These are phyloP conservation scores for Colletotrichum tropicicola DNA, from an alignment of 2,329 filamentous ascomycete genomes.

Conservation along the genomic window DNA sequence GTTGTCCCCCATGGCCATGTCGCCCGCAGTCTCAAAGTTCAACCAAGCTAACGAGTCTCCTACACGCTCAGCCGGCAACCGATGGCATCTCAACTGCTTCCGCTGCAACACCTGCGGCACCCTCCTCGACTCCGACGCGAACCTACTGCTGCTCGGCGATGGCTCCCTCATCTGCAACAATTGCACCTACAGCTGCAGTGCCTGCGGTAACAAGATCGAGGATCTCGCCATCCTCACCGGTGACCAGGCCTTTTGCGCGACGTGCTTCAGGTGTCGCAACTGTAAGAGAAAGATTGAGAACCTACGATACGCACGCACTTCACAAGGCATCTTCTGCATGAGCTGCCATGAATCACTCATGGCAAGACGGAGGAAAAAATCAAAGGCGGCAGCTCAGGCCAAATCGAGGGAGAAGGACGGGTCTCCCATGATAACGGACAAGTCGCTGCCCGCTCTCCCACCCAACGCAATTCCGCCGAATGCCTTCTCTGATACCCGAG, in stretches of 20 bases:
- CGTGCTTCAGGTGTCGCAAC: conserved; percentile 96
- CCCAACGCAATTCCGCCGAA: conserved; percentile 74
- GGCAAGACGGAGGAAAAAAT: conserved; percentile 89
- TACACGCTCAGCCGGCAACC: conserved; percentile 75
- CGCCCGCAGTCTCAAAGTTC: conserved; percentile 31
- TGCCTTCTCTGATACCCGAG: conserved; percentile 68
- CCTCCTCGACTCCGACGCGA: conserved; percentile 96
- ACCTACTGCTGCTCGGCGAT: conserved; percentile 95
- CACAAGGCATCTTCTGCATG: conserved; percentile 99
- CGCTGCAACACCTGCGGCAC: conserved; percentile 96
- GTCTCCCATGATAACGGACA: conserved; percentile 80
- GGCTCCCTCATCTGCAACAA: conserved; percentile 99
- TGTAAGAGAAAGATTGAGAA: conserved; percentile 99
- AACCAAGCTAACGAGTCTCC: conserved; percentile 36
- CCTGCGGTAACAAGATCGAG: conserved; percentile 97
- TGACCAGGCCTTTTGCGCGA: conserved; percentile 97
- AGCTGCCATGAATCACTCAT: conserved; percentile 97
- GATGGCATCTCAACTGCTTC: conserved; percentile 99
- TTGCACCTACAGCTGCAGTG: conserved; percentile 98
- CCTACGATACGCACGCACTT: conserved; percentile 94
- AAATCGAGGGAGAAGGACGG: conserved; percentile 71
- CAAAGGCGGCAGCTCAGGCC: conserved; percentile 71
- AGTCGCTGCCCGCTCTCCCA: conserved; percentile 90
- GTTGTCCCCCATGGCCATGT: conserved; percentile 21
- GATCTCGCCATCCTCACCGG: conserved; percentile 97